Evolutionary conservation across 345 rosid genomes (phyloP), one percentile per base, ranked within the genome.

Genomic region (Populus alba): DNA sequence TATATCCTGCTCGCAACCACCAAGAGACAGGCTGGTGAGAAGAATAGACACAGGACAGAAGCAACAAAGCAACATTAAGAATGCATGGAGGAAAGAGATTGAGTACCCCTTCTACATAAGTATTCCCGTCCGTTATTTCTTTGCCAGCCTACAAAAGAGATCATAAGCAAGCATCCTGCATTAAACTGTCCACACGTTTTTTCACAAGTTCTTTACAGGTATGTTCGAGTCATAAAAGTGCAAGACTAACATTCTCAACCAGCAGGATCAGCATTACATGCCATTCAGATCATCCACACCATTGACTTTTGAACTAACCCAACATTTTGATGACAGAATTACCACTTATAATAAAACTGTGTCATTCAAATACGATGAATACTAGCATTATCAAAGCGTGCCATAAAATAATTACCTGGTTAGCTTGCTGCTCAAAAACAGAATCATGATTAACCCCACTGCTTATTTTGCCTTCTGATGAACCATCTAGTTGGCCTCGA

Each of bases 371-470:
- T 49, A 18, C 15, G 51, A 53, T 68, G 66, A 33, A 35, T 9
- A 15, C 61, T 25, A 69, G 31, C 1, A 15, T 25, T 70, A 74
- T n/a, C 25, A 17, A 7, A 41, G 41, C 20, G 25, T 45, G 61
- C 68, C 49, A 77, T 29, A 43, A 55, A 65, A 68, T 70, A 15
- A 73, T 39, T 72, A 83, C 87, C 85, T 77, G 75, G 72, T 75
- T 71, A 68, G 69, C 49, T 20, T 71, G 84, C 78, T 77, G 82
- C 62, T 79, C 89, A 75, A 81, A 79, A 37, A 72, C 27, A 31
- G 75, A 53, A 70, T 45, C 45, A 72, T 51, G 75, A 39, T 25
- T 81, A 55, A 45, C 20, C 27, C 76, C 51, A 10, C 41, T 55
- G 38, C 70, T 74, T 27, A 53, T 75, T 75, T 68, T 78, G 61